These are phyloP conservation scores for Triangularia setosa DNA, from an alignment of 2,329 filamentous ascomycete genomes.

Conservation along the genomic window DNA sequence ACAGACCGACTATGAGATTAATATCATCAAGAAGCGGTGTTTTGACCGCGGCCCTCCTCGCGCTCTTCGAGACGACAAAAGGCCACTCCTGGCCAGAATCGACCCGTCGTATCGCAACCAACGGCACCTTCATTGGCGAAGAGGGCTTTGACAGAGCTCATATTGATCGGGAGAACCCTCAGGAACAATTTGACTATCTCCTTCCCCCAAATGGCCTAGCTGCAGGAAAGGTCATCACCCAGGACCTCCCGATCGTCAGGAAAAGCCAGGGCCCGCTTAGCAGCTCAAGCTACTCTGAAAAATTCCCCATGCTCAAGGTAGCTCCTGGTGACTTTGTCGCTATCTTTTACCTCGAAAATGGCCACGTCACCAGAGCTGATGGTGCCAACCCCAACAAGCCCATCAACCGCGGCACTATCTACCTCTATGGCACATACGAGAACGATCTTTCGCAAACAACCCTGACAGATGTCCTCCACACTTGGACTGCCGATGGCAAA, in stretches of 20 bases:
- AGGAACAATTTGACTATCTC: conserved; percentile 58
- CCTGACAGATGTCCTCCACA: conserved; percentile 62
- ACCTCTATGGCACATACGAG: conserved; percentile 66
- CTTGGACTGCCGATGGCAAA: conserved; percentile 75
- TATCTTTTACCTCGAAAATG: conserved; percentile 69
- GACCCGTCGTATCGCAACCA: conserved; percentile 64
- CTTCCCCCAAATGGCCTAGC: conserved; percentile 52
- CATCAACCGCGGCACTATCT: conserved; percentile 65
- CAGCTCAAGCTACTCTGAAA: conserved; percentile 49
- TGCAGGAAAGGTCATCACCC: conserved; percentile 38
- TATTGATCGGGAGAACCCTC: conserved; percentile 54
- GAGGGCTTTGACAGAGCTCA: conserved; percentile 75
- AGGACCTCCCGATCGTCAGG: conserved; percentile 59
- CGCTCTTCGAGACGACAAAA: conserved; percentile 31
- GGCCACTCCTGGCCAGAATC: conserved; percentile 84
- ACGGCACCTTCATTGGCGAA: conserved; percentile 68
- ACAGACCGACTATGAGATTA: conserved; percentile 4
- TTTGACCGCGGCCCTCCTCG: conserved; percentile 24
- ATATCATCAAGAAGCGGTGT: conserved; percentile 9
- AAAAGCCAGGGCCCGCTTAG: conserved; percentile 51
- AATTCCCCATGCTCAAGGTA: conserved; percentile 60
- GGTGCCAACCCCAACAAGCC: conserved; percentile 54
- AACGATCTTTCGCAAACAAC: conserved; percentile 46
- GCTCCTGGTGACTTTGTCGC: conserved; percentile 61
- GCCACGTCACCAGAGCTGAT: conserved; percentile 62